phyloP scores from a whole-genome alignment of 2,329 filamentous ascomycete genomes.

The Penicillium sp. region DNA sequence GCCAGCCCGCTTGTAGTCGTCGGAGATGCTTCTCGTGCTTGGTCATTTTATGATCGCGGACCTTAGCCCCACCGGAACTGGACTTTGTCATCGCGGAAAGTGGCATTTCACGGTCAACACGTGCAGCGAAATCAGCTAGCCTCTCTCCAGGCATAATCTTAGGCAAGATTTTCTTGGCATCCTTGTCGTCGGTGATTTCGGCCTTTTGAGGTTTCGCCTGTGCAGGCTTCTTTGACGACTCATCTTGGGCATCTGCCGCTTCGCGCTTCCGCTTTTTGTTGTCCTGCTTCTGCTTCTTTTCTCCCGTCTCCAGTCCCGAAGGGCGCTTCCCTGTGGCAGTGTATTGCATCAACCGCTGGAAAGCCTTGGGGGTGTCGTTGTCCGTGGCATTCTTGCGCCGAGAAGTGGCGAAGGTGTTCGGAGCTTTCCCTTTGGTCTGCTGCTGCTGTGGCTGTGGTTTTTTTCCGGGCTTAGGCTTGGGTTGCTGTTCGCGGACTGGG shows the following conservation, averaged over 20 bases:
- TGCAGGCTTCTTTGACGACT: slow-evolving; percentile 20
- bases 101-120: slow-evolving; percentile 84
- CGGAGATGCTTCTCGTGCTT: slow-evolving; percentile 81
- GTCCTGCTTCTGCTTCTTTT: slow-evolving; percentile 42
- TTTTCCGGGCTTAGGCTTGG: slow-evolving; percentile 45
- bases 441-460: slow-evolving; percentile 30
- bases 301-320: slow-evolving; percentile 67
- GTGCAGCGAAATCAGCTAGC: slow-evolving; percentile 76
- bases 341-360: slow-evolving; percentile 80
- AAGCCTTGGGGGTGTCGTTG: slow-evolving; percentile 87
- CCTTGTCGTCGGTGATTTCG: slow-evolving; percentile 14
- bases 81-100: slow-evolving; percentile 71
- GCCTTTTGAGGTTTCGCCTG: slow-evolving; percentile 9
- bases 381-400: slow-evolving; percentile 44
- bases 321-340: slow-evolving; percentile 61
- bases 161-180: slow-evolving; percentile 46
- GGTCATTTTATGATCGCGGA: slow-evolving; percentile 65
- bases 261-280: slow-evolving; percentile 55
- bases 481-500: slow-evolving; percentile 53
- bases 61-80: slow-evolving; percentile 35
- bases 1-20: slow-evolving; percentile 62
- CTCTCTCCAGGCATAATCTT: slow-evolving; percentile 83
- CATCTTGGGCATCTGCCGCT: slow-evolving; percentile 21
- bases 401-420: slow-evolving; percentile 47
- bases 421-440: slow-evolving; percentile 49